A percentile compares a stretch with the other conserved stretches of the same genome.
phyloP scores from a whole-genome alignment of 192 early-diverging fungal species.

The Geranomyces michiganensis region DNA sequence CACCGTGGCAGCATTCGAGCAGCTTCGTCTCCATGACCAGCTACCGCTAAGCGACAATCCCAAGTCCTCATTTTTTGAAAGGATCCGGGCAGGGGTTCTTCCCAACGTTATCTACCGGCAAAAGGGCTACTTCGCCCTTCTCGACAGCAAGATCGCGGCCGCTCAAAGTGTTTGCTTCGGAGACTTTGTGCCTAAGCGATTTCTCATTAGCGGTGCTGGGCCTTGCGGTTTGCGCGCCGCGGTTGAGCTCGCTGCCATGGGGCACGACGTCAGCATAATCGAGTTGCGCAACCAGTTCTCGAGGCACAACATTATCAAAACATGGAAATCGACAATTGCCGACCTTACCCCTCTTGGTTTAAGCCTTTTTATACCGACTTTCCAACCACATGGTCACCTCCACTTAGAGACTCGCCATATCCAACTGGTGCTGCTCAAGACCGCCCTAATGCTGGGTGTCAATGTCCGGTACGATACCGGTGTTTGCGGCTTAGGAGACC shows the following conservation, averaged over 20 bases:
- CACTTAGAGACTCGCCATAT: slow-evolving; percentile 45
- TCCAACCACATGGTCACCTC: slow-evolving; percentile 34
- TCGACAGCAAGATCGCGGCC: slow-evolving; percentile 4
- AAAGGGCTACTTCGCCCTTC: slow-evolving; percentile 12
- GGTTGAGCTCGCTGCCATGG: slow-evolving; percentile 34
- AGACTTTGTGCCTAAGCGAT: neutral
- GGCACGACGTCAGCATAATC: slow-evolving; percentile 34
- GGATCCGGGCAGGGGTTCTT: neutral
- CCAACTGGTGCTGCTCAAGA: slow-evolving; percentile 45
- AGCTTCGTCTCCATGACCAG: neutral
- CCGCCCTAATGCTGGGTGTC: slow-evolving; percentile 40
- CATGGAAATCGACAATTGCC: slow-evolving; percentile 38
- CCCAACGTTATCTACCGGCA: slow-evolving; percentile 21
- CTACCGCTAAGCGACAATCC: too few relatives aligned
- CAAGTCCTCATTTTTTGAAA: slow-evolving; percentile 8
- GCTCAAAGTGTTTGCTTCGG: neutral
- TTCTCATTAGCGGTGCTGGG: slow-evolving; percentile 47
- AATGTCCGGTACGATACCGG: slow-evolving; percentile 31
- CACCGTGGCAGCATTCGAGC: slow-evolving; percentile 10
- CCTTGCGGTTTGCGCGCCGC: slow-evolving; percentile 51
- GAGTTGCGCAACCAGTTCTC: slow-evolving; percentile 46
- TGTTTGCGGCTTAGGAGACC: slow-evolving; percentile 47
- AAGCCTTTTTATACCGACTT: slow-evolving; percentile 31
- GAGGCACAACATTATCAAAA: slow-evolving; percentile 51
- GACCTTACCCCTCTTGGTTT: slow-evolving; percentile 43